Evolutionary conservation across 495 filamentous ascomycete species (phyloP).

Genomic region (Aspergillus egyptiacus): DNA sequence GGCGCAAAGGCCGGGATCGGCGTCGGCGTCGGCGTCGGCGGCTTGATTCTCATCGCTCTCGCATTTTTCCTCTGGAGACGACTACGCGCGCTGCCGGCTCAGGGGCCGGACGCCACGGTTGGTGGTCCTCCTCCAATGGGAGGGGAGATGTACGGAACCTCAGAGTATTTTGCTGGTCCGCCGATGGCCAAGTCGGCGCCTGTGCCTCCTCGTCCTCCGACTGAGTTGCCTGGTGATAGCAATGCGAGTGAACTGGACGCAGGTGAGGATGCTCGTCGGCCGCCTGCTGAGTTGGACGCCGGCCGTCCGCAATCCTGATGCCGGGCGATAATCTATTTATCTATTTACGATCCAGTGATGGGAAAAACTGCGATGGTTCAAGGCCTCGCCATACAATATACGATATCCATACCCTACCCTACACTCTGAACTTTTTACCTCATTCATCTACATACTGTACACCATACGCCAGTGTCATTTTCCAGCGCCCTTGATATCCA

Average conservation of each 20-base stretch:
- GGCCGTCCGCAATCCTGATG: background rate
- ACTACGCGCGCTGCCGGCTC: background rate
- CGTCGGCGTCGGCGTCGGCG: background rate
- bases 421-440: too few relatives aligned
- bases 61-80: conserved; percentile 5
- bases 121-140: background rate
- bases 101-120: background rate
- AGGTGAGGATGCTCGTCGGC: background rate
- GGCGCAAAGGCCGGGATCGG: conserved; percentile 11
- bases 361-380: too few relatives aligned
- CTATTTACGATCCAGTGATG: too few relatives aligned
- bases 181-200: background rate
- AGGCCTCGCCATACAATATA: background rate
- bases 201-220: background rate
- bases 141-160: background rate
- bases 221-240: background rate
- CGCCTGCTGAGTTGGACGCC: background rate
- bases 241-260: background rate
- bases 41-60: background rate
- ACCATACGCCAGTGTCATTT: background rate
- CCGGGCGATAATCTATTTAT: background rate
- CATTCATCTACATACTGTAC: too few relatives aligned
- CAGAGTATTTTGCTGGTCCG: background rate
- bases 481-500: background rate
- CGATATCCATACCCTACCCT: background rate